Conservation (phyloP, 139 green algal species). For the Nannochloris sp. region DNA sequence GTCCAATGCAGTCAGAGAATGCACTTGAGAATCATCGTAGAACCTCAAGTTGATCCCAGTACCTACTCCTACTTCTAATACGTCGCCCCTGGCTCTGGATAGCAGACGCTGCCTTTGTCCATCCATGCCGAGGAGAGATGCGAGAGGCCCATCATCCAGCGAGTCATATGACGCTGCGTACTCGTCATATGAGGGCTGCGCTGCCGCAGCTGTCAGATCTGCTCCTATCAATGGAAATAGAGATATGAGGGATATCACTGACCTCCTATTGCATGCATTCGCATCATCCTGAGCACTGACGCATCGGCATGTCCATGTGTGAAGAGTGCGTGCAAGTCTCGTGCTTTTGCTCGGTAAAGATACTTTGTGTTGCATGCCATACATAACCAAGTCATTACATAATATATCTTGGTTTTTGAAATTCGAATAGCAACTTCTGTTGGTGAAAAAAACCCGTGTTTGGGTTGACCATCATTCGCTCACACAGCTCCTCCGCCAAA, state of each 20-base stretch:
- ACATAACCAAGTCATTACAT: too few species aligned
- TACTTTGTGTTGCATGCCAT: too few species aligned
- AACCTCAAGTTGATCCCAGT: slow-evolving; percentile 62
- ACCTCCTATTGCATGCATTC: too few species aligned
- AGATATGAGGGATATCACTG: background rate
- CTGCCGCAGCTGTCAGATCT: background rate
- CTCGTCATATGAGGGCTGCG: slow-evolving; percentile 1
- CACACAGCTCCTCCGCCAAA: background rate
- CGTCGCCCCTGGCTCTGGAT: slow-evolving; percentile 32
- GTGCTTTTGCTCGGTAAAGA: too few species aligned
- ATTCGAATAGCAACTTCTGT: too few species aligned
- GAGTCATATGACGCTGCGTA: slow-evolving; percentile 41
- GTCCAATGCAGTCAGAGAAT: slow-evolving; percentile 45
- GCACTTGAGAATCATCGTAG: slow-evolving; percentile 31
- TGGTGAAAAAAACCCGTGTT: too few species aligned
- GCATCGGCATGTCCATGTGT: too few species aligned
- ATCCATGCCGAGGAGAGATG: slow-evolving; percentile 42
- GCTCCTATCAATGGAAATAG: background rate
- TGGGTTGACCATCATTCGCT: too few species aligned
- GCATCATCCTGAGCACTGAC: background rate
- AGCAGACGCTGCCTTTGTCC: slow-evolving; percentile 37
- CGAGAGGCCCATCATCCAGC: slow-evolving; percentile 42
- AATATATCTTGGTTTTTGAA: too few species aligned
- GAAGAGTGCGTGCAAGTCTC: too few species aligned
- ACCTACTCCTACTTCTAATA: slow-evolving; percentile 60